Conservation (phyloP, 345 rosid genomes). For the Isatis tinctoria region DNA sequence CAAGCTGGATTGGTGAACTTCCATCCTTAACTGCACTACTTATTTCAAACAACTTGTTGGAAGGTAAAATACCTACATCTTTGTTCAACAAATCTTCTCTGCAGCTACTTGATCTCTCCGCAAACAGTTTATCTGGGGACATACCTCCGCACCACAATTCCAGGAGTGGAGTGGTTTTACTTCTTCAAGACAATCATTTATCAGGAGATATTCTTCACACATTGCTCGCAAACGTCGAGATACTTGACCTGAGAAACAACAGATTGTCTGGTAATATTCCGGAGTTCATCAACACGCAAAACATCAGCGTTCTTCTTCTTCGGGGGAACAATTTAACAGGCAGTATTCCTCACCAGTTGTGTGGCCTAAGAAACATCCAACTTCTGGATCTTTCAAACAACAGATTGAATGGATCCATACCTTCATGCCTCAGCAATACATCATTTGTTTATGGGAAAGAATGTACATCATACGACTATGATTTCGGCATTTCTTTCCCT, state of each 20-base stretch:
- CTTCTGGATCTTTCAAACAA: background rate
- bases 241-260: slow-evolving; percentile 15
- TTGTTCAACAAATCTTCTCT: background rate
- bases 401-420: slow-evolving; percentile 1
- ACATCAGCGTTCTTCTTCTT: background rate
- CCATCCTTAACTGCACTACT: background rate
- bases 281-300: background rate
- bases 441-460: background rate
- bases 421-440: slow-evolving; percentile 8
- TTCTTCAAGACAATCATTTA: background rate
- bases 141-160: background rate
- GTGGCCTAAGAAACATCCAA: background rate
- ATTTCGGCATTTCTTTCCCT: background rate
- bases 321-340: slow-evolving; percentile 7
- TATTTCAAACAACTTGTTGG: background rate
- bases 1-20: slow-evolving; percentile 8
- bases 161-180: background rate
- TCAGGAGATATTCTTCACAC: background rate
- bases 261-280: background rate
- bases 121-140: background rate
- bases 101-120: background rate
- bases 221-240: background rate
- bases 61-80: background rate
- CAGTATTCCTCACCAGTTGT: background rate
- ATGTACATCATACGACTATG: background rate